Percentiles rank a stretch among this genome's conserved stretches.
Conservation (phyloP, 495 filamentous ascomycete species). For the Hamigera avellanea region DNA sequence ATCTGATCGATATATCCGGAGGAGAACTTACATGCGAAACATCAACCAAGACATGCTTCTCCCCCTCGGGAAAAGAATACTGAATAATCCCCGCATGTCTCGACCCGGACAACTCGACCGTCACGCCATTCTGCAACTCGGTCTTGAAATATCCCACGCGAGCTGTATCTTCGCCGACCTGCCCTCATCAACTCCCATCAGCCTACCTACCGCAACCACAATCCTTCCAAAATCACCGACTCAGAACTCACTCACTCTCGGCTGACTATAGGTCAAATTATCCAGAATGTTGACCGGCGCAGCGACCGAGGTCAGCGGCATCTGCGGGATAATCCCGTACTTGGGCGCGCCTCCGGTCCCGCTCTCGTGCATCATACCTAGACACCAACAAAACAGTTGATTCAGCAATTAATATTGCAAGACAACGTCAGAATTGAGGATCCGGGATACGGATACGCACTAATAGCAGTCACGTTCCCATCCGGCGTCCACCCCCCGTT, state of each 20-base stretch:
- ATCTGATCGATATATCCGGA: neutral
- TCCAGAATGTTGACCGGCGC: conserved; percentile 26
- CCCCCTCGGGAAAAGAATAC: conserved; percentile 42
- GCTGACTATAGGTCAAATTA: conserved; percentile 29
- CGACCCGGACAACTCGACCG: conserved; percentile 47
- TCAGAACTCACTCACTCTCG: conserved; percentile 13
- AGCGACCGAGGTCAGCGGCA: conserved; percentile 36
- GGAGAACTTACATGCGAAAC: conserved; percentile 43
- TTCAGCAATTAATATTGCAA: too few species aligned
- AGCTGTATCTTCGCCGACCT: conserved; percentile 37
- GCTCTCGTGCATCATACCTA: conserved; percentile 54
- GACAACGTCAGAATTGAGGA: too few species aligned
- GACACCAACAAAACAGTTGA: neutral
- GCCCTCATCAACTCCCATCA: neutral
- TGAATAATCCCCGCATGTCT: conserved; percentile 49
- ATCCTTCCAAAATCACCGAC: neutral
- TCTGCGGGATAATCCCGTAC: conserved; percentile 56
- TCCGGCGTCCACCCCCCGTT: conserved; percentile 47
- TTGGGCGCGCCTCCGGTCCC: conserved; percentile 60
- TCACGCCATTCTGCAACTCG: conserved; percentile 39
- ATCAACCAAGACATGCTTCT: conserved; percentile 46
- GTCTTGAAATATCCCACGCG: conserved; percentile 52
- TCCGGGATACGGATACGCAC: conserved; percentile 2
- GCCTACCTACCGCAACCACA: neutral
- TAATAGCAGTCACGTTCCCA: conserved; percentile 53